A percentile compares a stretch with the other conserved stretches of the same genome.
phyloP scores from a whole-genome alignment of 2,329 filamentous ascomycete species.

The Ceratocystiopsis sp. region DNA sequence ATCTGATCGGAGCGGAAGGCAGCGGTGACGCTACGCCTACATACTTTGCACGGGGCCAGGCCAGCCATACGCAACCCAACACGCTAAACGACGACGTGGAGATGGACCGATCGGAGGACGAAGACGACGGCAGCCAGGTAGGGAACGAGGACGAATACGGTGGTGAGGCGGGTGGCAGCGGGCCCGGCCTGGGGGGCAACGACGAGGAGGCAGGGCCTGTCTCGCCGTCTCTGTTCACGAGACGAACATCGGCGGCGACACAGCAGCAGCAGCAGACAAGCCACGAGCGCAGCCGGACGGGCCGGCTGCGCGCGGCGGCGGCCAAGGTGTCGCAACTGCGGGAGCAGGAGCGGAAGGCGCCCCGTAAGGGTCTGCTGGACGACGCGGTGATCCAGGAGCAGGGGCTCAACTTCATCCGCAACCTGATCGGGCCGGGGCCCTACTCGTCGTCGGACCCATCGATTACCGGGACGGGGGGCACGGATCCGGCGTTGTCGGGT shows the following conservation, averaged over 20 bases:
- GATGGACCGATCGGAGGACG: slow-evolving; percentile 31
- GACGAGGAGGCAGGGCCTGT: slow-evolving; percentile 7
- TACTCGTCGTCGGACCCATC: not conserved
- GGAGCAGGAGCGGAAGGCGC: slow-evolving; percentile 51
- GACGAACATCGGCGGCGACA: slow-evolving; percentile 1
- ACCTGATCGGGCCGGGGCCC: slow-evolving; percentile 47
- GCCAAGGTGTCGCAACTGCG: slow-evolving; percentile 33
- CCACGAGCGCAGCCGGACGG: slow-evolving; percentile 16
- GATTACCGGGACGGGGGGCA: too few relatives aligned
- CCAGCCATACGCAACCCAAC: too few relatives aligned
- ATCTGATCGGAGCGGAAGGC: slow-evolving; percentile 51
- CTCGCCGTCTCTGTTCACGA: slow-evolving; percentile 7
- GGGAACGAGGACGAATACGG: not conserved
- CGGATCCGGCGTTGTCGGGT: slow-evolving; percentile 13
- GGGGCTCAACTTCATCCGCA: slow-evolving; percentile 74
- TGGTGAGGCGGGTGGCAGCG: slow-evolving; percentile 8
- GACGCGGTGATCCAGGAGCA: slow-evolving; percentile 82
- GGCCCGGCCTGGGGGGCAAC: slow-evolving; percentile 6
- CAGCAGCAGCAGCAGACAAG: slow-evolving; percentile 4
- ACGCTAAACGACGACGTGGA: slow-evolving; percentile 37
- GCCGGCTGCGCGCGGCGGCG: slow-evolving; percentile 31
- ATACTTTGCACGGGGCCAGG: slow-evolving; percentile 17
- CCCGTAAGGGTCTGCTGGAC: slow-evolving; percentile 53
- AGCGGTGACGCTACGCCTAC: slow-evolving; percentile 27
- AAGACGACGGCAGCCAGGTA: not conserved